A percentile compares a stretch with the other conserved stretches of the same genome.
These are phyloP conservation scores for Colletotrichum sp. DNA, from an alignment of 2,329 filamentous ascomycete genomes.

Conservation along the genomic window DNA sequence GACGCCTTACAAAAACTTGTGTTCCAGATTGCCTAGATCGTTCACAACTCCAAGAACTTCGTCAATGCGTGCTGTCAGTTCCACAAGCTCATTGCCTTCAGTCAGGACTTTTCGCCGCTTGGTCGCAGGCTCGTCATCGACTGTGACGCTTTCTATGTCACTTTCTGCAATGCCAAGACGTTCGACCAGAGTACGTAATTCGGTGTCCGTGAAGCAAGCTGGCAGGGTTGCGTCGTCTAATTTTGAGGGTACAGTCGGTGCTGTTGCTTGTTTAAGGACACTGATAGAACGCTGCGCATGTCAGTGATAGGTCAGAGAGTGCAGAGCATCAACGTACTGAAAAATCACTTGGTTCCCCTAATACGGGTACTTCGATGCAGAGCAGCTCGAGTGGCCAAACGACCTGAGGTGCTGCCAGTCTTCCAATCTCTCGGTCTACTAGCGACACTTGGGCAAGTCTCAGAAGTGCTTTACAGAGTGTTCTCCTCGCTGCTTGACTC, in stretches of 20 bases:
- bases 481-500: conserved; percentile 32
- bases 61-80: conserved; percentile 26
- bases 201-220: conserved; percentile 28
- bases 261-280: conserved; percentile 29
- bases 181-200: conserved; percentile 27
- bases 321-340: conserved; percentile 37
- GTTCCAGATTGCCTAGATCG: conserved; percentile 33
- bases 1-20: conserved; percentile 52
- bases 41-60: conserved; percentile 30
- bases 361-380: conserved; percentile 31
- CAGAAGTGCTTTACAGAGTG: conserved; percentile 43
- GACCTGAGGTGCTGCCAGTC: conserved; percentile 47
- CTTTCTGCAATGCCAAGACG: conserved; percentile 22
- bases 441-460: conserved; percentile 41
- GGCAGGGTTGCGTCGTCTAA: conserved; percentile 23
- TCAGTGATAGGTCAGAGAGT: neutral
- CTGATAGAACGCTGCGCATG: conserved; percentile 31
- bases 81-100: conserved; percentile 25
- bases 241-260: conserved; percentile 22
- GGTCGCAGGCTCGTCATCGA: conserved; percentile 24
- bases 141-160: neutral
- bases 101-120: conserved; percentile 36
- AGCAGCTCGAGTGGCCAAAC: conserved; percentile 45
- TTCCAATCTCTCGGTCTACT: conserved; percentile 34
- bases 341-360: conserved; percentile 42